Evolutionary conservation across 345 rosid genomes (phyloP).

Genomic region (Nasturtium officinale): DNA sequence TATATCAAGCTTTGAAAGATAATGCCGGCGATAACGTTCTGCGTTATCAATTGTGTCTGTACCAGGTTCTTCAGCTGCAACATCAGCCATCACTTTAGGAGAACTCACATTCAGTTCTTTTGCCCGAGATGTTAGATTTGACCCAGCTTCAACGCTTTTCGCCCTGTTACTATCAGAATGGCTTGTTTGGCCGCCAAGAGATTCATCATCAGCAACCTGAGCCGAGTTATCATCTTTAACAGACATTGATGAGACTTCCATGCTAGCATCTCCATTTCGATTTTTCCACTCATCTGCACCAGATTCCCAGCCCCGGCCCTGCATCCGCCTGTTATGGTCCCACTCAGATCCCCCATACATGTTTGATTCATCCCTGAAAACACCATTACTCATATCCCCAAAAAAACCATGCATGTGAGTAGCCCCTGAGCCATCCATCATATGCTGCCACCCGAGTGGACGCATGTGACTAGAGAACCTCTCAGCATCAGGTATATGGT

Average conservation of each 20-base stretch:
- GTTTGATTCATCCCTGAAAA: constrained; percentile 78
- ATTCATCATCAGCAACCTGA: constrained; percentile 58
- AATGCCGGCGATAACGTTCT: too few species aligned
- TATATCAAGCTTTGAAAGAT: too few species aligned
- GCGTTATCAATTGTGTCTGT: too few species aligned
- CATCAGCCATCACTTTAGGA: constrained; percentile 44
- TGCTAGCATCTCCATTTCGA: constrained; percentile 65
- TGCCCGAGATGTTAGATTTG: constrained; percentile 49
- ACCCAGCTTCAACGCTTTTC: constrained; percentile 55
- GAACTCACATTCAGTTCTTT: constrained; percentile 49
- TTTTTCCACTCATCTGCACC: constrained; percentile 77
- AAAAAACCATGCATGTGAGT: constrained; percentile 73
- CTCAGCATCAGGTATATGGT: constrained; percentile 78
- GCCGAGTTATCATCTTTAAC: constrained; percentile 61
- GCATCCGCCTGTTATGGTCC: constrained; percentile 82
- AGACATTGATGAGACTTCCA: constrained; percentile 58
- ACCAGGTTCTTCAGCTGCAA: constrained; percentile 34
- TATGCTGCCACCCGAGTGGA: constrained; percentile 92
- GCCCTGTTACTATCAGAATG: constrained; percentile 41
- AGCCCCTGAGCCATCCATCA: constrained; percentile 78
- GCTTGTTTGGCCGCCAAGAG: constrained; percentile 49
- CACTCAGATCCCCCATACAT: constrained; percentile 77
- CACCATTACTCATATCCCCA: constrained; percentile 81
- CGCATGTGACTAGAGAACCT: constrained; percentile 83
- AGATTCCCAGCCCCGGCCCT: constrained; percentile 78